Conservation (phyloP, 1,284 basidiomycete species). For the Ustilago xerochloae region DNA sequence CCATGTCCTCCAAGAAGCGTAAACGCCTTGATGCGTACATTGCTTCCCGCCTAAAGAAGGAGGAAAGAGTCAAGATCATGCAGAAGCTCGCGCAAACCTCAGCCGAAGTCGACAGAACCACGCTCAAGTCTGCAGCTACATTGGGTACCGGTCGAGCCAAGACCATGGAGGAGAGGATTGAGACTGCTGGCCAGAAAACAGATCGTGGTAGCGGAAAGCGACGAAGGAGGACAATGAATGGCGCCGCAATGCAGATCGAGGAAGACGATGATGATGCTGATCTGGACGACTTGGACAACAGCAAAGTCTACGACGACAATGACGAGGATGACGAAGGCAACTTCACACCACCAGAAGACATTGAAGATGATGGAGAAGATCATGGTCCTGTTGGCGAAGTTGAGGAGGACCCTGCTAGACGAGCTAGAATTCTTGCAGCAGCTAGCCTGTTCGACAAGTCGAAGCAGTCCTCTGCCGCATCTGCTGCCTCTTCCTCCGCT, state of each 20-base stretch:
- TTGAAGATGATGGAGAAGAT: constrained; percentile 38
- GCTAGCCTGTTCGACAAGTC: constrained; percentile 45
- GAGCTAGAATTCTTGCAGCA: constrained; percentile 48
- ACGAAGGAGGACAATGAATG: constrained; percentile 28
- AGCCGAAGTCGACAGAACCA: constrained; percentile 58
- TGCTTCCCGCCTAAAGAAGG: constrained; percentile 66
- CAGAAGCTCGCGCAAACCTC: constrained; percentile 61
- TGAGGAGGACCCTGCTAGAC: constrained; percentile 41
- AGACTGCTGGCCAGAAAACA: constrained; percentile 45
- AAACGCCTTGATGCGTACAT: constrained; percentile 68
- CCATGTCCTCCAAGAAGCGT: constrained; percentile 66
- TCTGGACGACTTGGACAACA: constrained; percentile 23
- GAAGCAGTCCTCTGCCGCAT: constrained; percentile 3
- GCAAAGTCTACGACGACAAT: constrained; percentile 3
- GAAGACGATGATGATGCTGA: constrained; percentile 60
- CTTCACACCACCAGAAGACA: constrained; percentile 35
- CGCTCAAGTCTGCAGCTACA: constrained; percentile 62
- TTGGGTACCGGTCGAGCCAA: constrained; percentile 62
- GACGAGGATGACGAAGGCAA: constrained; percentile 21
- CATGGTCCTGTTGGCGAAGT: constrained; percentile 43
- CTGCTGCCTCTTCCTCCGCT: constrained; percentile 10
- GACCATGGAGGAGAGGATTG: constrained; percentile 56
- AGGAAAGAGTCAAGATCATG: constrained; percentile 62
- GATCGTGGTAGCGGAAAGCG: constrained; percentile 23
- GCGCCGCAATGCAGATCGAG: constrained; percentile 47